Conservation (phyloP, 2,329 filamentous ascomycete genomes). For the Cytospora piceae region DNA sequence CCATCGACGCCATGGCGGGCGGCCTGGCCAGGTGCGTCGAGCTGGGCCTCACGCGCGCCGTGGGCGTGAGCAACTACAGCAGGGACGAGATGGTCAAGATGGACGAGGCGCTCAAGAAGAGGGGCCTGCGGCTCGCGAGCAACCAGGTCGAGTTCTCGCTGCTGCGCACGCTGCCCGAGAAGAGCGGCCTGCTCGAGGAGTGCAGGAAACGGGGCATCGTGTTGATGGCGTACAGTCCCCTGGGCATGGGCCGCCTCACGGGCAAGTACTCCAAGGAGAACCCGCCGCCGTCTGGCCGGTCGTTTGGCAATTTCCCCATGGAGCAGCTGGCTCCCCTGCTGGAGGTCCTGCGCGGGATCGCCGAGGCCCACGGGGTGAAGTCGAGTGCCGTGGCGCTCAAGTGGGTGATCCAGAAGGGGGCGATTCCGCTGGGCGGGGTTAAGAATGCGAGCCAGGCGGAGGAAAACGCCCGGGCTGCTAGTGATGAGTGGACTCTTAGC, state of each 20-base stretch:
- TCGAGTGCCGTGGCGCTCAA: constrained; percentile 48
- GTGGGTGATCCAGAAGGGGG: constrained; percentile 49
- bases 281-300: constrained; percentile 42
- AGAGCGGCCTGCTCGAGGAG: constrained; percentile 43
- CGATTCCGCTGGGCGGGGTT: constrained; percentile 46
- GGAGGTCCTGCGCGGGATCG: constrained; percentile 42
- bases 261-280: constrained; percentile 46
- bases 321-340: constrained; percentile 45
- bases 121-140: constrained; percentile 44
- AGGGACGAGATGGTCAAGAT: constrained; percentile 47
- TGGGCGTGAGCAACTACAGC: constrained; percentile 50
- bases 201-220: constrained; percentile 46
- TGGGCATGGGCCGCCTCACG: constrained; percentile 45
- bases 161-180: constrained; percentile 46
- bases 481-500: constrained; percentile 44
- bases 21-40: constrained; percentile 48
- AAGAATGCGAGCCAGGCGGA: constrained; percentile 46
- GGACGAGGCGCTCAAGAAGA: constrained; percentile 44
- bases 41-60: constrained; percentile 43
- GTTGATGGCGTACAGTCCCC: constrained; percentile 47
- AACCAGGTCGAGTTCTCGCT: constrained; percentile 51
- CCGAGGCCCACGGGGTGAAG: constrained; percentile 39
- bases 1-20: constrained; percentile 45
- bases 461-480: constrained; percentile 41
- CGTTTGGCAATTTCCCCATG: constrained; percentile 49